Evolutionary conservation across 805 yeast genomes (phyloP).

Genomic region (Saccharomycopsis olivae): DNA sequence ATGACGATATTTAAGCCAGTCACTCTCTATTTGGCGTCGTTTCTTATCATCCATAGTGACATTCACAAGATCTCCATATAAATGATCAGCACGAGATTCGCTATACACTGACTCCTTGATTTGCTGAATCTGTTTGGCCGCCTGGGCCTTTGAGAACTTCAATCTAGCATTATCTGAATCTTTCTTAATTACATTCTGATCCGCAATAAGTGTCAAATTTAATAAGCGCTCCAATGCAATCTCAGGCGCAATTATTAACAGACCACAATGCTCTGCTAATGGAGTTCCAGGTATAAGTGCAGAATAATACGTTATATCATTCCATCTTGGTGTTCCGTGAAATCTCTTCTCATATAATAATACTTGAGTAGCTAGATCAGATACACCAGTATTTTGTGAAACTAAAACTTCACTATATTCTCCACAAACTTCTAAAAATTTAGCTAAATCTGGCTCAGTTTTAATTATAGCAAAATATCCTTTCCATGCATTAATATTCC

Average conservation of each 20-base stretch:
- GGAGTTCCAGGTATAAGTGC: slow-evolving; percentile 45
- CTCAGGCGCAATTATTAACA: slow-evolving; percentile 35
- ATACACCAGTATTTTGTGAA: slow-evolving; percentile 27
- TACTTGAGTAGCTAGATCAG: slow-evolving; percentile 38
- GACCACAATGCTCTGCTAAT: slow-evolving; percentile 42
- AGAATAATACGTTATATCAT: slow-evolving; percentile 38
- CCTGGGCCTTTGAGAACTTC: slow-evolving; percentile 34
- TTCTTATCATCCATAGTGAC: slow-evolving; percentile 47
- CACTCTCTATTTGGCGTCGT: slow-evolving; percentile 51
- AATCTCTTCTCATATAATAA: slow-evolving; percentile 33
- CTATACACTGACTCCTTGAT: slow-evolving; percentile 34
- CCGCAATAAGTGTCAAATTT: slow-evolving; percentile 29
- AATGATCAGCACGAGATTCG: slow-evolving; percentile 37
- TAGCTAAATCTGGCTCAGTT: slow-evolving; percentile 27
- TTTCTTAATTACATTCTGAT: slow-evolving; percentile 31
- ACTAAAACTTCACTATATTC: slow-evolving; percentile 33
- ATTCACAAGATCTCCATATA: slow-evolving; percentile 46
- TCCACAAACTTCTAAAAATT: slow-evolving; percentile 39
- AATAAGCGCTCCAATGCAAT: slow-evolving; percentile 36
- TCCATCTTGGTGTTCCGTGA: slow-evolving; percentile 11
- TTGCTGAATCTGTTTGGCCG: slow-evolving; percentile 29
- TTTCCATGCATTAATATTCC: slow-evolving; percentile 65
- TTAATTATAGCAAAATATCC: slow-evolving; percentile 50
- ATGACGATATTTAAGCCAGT: slow-evolving; percentile 45
- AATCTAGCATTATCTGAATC: slow-evolving; percentile 37